Evolutionary conservation across 371 early-diverging fungal species (phyloP).

Genomic region (Zychaea mexicana): DNA sequence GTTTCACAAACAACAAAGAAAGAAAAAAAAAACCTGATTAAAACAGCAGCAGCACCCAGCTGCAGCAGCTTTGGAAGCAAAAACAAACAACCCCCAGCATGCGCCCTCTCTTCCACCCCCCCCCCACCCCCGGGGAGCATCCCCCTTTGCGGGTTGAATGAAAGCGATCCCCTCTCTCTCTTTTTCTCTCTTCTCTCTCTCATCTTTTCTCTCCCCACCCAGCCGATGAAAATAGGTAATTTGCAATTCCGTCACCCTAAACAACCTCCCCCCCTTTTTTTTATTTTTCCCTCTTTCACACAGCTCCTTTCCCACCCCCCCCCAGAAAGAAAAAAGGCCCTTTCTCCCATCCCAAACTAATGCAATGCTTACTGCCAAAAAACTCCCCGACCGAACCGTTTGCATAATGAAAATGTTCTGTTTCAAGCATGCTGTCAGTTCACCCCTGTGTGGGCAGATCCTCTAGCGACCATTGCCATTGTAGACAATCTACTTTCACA

Average conservation of each 20-base stretch:
- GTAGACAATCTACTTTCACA: conserved; percentile 25
- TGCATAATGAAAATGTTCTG: conserved; percentile 2
- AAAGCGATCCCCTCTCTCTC: background rate
- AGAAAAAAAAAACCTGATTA: background rate
- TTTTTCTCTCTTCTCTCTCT: background rate
- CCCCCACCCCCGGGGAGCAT: background rate
- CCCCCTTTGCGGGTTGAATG: too few species aligned
- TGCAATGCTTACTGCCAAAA: too few species aligned
- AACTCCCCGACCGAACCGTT: background rate
- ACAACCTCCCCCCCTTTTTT: background rate
- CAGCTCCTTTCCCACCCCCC: too few species aligned
- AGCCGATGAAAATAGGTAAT: conserved; percentile 5
- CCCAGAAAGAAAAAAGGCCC: too few species aligned
- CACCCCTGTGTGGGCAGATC: conserved; percentile 35
- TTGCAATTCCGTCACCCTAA: too few species aligned
- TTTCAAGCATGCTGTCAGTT: conserved; percentile 50
- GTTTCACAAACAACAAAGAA: background rate
- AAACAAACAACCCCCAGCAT: too few species aligned
- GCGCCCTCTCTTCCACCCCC: background rate
- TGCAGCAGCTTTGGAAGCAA: too few species aligned
- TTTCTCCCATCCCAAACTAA: too few species aligned
- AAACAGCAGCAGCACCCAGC: too few species aligned
- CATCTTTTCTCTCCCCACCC: background rate
- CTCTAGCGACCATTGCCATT: conserved; percentile 34
- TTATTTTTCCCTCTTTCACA: too few species aligned